phyloP scores from a whole-genome alignment of 192 early-diverging fungal species.

The Gonapodya sp. region DNA sequence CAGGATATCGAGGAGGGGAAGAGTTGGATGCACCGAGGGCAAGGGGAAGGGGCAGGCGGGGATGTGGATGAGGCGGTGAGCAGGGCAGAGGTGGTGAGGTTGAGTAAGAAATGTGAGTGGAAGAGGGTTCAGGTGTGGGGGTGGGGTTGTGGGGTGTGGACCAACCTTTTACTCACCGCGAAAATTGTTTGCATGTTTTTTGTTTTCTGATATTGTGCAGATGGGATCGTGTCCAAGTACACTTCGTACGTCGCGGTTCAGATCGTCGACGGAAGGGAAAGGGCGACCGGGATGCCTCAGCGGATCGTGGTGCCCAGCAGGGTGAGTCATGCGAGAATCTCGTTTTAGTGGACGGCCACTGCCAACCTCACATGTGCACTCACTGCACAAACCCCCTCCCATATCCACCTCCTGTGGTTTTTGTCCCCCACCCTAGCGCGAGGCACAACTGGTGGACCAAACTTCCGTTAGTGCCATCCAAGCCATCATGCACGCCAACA shows the following conservation, averaged over 20 bases:
- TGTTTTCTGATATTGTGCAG: neutral
- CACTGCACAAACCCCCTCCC: neutral
- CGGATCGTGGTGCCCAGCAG: neutral
- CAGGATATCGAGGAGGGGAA: slow-evolving; percentile 32
- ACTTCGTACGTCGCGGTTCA: neutral
- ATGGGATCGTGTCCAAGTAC: neutral
- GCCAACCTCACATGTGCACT: neutral
- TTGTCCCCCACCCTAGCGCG: neutral
- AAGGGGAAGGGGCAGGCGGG: neutral
- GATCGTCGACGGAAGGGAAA: neutral
- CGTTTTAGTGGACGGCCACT: neutral
- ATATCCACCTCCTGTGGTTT: neutral
- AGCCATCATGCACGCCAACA: neutral
- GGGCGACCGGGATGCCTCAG: neutral
- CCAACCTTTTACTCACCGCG: neutral
- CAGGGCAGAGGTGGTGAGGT: neutral
- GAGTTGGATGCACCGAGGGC: neutral
- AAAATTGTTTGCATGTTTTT: too few species aligned
- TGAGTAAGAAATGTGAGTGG: neutral
- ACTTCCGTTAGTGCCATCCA: neutral
- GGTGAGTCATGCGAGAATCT: neutral
- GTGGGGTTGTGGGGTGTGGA: neutral
- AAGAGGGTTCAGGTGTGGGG: neutral
- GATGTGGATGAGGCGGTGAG: neutral
- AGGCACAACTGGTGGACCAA: neutral